phyloP scores from a whole-genome alignment of 2,329 filamentous ascomycete genomes.

The Colletotrichum caudatum region DNA sequence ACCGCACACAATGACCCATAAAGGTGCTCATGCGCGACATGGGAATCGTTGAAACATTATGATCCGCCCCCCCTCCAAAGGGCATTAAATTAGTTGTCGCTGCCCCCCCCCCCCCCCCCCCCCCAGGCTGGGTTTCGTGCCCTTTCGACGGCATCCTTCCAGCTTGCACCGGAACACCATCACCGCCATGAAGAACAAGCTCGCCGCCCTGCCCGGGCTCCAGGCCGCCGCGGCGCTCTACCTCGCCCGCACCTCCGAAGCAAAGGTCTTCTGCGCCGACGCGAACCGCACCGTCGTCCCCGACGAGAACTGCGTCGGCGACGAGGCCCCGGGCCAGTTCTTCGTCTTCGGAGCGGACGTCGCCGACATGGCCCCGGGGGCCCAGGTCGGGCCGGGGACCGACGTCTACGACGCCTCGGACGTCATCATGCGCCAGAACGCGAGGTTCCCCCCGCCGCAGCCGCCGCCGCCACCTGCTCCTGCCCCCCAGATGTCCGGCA shows the following conservation, averaged over 20 bases:
- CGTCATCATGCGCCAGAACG: not conserved
- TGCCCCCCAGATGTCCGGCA: not conserved
- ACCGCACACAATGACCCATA: not conserved
- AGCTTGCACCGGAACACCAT: not conserved
- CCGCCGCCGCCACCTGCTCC: not conserved
- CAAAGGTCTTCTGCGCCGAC: not conserved
- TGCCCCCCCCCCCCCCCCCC: too few relatives aligned
- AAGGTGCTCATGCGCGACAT: not conserved
- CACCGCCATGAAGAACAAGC: not conserved
- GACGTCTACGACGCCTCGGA: not conserved
- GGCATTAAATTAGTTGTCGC: not conserved
- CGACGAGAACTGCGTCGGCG: not conserved
- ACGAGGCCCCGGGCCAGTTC: not conserved
- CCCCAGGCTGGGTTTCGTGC: not conserved
- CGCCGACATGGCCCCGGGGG: not conserved
- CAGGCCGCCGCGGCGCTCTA: not conserved
- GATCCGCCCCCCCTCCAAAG: not conserved
- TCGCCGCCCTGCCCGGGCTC: not conserved
- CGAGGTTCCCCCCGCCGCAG: not conserved
- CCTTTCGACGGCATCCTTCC: not conserved
- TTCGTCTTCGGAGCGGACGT: not conserved
- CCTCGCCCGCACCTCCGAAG: not conserved
- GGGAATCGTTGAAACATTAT: not conserved
- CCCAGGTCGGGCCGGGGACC: not conserved
- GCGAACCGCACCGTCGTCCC: not conserved